phyloP scores from a whole-genome alignment of 139 green algal genomes.

The Mesostigma viride region DNA sequence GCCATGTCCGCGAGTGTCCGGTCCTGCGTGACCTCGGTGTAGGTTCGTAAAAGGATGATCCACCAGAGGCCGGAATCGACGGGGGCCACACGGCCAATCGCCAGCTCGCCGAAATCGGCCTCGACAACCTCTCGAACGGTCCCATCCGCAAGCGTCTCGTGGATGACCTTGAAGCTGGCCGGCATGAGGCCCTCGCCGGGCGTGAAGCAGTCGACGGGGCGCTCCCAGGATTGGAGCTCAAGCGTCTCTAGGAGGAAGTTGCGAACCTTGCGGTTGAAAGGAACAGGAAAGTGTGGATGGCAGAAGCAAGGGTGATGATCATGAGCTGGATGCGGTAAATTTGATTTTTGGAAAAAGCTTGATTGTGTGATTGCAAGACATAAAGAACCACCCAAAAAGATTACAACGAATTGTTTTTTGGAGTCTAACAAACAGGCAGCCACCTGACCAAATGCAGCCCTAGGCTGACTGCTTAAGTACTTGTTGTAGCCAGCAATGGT shows the following conservation, averaged over 20 bases:
- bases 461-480: too few species aligned
- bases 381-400: too few species aligned
- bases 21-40: slow-evolving; percentile 12
- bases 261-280: too few species aligned
- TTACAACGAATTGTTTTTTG: too few species aligned
- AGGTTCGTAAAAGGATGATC: slow-evolving; percentile 22
- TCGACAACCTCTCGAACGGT: slow-evolving; percentile 12
- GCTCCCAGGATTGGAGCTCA: slow-evolving; percentile 22
- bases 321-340: too few species aligned
- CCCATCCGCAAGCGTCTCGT: slow-evolving; percentile 3
- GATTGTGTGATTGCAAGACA: too few species aligned
- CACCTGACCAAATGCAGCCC: too few species aligned
- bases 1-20: slow-evolving; percentile 14
- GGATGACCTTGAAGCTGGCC: slow-evolving; percentile 25
- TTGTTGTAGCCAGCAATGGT: too few species aligned
- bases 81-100: slow-evolving; percentile 24
- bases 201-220: slow-evolving; percentile 22
- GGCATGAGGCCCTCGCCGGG: slow-evolving; percentile 31
- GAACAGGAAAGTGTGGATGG: too few species aligned
- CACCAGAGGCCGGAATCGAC: slow-evolving; percentile 28
- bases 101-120: slow-evolving; percentile 29
- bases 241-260: slow-evolving; percentile 8
- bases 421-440: too few species aligned
- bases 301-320: too few species aligned
- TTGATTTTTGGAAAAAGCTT: too few species aligned